Evolutionary conservation across 2,329 filamentous ascomycete species (phyloP), one percentile per base, ranked within the genome.

Genomic region (Colletotrichum sp.): DNA sequence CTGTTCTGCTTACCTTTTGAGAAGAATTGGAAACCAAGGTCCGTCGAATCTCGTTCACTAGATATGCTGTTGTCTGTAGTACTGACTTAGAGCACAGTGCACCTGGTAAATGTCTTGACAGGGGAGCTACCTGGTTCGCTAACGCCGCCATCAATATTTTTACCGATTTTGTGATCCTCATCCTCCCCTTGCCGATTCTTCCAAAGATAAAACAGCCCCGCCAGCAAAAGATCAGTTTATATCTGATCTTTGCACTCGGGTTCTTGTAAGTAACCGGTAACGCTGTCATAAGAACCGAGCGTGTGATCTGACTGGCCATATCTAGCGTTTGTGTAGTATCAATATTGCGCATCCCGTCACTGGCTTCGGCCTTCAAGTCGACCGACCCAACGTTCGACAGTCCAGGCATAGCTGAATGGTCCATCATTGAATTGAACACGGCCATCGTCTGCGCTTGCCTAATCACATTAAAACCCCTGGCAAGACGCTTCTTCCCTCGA

Each of bases 401-500:
- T 21, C 68, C 78, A 1, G 67, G 71, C 30, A 79, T 81, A 3
- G 77, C 79, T 8, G 75, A 79, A 66, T 82, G 81, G 81, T 79
- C 81, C 3, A 67, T 74, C 10, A 76, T 80, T 67, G 81, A 82
- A 34, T 52, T 80, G n/a, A 81, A 82, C 71, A 78, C 74, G 6
- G 78, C 79, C 72, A 78, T 82, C 24, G 77, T 81, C 5, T 82
- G 81, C 72, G 79, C 80, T 4, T 82, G 80, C 39, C 60, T 81
- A 34, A 80, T 79, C 72, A 82, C 80, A 3, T 74, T 82, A 43
- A 80, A 79, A 48, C 81, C 80, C 2, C 43, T 82, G 4, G 24
- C 79, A 15, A 68, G 63, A 26, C 78, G 82, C 6, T 79, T 83
- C 48, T 80, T 85, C 77, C 84, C 84, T 16, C 66, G 73, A 7